Base-by-base conservation (phyloP, 2,329 filamentous ascomycete genomes). In the Aureobasidium sp. region DNA sequence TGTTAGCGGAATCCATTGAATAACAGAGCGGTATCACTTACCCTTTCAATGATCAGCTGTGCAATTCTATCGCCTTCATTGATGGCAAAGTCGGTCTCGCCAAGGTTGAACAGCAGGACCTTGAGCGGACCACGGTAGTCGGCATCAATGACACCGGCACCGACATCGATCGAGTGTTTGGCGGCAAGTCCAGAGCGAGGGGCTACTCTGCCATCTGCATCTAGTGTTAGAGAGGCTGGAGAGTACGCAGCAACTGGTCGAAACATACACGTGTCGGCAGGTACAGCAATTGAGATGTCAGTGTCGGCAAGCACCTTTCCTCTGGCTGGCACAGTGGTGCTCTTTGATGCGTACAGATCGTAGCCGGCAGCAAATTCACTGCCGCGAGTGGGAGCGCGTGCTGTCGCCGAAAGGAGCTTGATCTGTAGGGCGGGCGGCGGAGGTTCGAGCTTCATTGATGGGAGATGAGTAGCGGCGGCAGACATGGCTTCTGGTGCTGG, bases 81-180 rank as follows among this genome's bases (percentile, higher is more conserved):
- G 67, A 99, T 81, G 48, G 78, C 81, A 72, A 95, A 97, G 73
- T 96, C 91, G 44, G 78, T 77, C 56, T 96, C 91, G 57, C 83
- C 83, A 75, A 96, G 87, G 79, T 99, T 99, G 76, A 97, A 97
- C 58, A 99, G 84, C 67, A 99, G 82, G 29, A 99, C 89, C 81
- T 95, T 96, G 70, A 99, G 88, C 68, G 89, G 89, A 22, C 94
- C 94, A 39, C 94, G 85, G 80, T 99, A 99, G 77, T 99, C 94
- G 37, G 93, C 92, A 75, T 99, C 94, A 70, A 99, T 97, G 66
- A 99, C 94, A 61, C 94, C 94, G 0, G 94, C 94, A 65, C 95
- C 91, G 0, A 90, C 94, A 75, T 97, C 91, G 74, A 99, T 97
- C 77, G 92, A 94, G 79, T 97, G 86, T 80, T 99, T 99, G 64